Conservation (phyloP, 495 filamentous ascomycete species). For the Hypoxylon intermedium region DNA sequence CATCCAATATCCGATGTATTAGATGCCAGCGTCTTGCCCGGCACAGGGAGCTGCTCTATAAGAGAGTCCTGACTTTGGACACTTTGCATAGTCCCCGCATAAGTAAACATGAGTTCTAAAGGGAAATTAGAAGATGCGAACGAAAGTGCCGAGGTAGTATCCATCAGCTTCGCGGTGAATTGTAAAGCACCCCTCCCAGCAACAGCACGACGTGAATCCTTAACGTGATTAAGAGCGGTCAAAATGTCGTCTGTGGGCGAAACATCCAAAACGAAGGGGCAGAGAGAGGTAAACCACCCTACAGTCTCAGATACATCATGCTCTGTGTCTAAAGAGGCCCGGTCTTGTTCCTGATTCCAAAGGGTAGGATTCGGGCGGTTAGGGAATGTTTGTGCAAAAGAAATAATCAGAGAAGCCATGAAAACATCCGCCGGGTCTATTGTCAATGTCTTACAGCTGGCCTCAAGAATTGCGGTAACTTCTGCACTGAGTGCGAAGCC, state of each 20-base stretch:
- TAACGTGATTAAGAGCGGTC: constrained; percentile 49
- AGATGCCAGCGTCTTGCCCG: constrained; percentile 47
- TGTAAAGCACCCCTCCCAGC: constrained; percentile 55
- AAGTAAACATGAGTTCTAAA: constrained; percentile 76
- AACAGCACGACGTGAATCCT: constrained; percentile 48
- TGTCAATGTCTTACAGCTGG: constrained; percentile 50
- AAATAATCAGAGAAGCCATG: constrained; percentile 55
- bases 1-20: constrained; percentile 63
- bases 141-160: constrained; percentile 33
- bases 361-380: constrained; percentile 64
- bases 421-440: constrained; percentile 58
- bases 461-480: constrained; percentile 53
- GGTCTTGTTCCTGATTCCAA: constrained; percentile 58
- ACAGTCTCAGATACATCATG: constrained; percentile 56
- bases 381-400: constrained; percentile 57
- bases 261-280: constrained; percentile 44
- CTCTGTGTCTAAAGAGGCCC: constrained; percentile 46
- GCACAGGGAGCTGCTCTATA: constrained; percentile 61
- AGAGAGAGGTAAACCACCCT: constrained; percentile 59
- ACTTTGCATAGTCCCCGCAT: constrained; percentile 69
- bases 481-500: constrained; percentile 53
- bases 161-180: constrained; percentile 48
- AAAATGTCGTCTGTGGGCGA: constrained; percentile 50
- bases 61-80: constrained; percentile 67
- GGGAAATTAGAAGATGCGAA: constrained; percentile 61